Percentiles rank a stretch among this genome's conserved stretches.
Evolutionary conservation across 305 asterid species (phyloP).

Genomic region (Solanum chacoense): DNA sequence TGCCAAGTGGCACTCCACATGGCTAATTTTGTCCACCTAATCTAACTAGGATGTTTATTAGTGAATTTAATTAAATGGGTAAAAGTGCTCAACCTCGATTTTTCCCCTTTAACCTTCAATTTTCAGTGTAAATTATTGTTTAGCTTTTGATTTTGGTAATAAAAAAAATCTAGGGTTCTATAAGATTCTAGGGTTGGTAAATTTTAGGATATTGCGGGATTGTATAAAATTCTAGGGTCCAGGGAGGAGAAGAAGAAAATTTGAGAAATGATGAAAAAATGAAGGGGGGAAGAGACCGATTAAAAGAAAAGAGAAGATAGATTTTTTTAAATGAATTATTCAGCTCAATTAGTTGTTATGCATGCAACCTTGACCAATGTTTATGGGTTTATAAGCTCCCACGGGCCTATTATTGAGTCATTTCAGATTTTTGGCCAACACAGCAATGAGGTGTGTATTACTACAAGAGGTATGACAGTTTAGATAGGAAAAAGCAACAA

Average conservation of each 20-base stretch:
- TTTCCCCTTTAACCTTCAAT: not conserved
- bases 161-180: not conserved
- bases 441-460: not conserved
- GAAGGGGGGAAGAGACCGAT: not conserved
- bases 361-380: not conserved
- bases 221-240: not conserved
- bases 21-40: not conserved
- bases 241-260: not conserved
- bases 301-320: not conserved
- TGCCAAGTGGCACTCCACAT: not conserved
- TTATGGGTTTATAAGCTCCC: not conserved
- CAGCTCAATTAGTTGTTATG: not conserved
- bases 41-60: not conserved
- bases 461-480: not conserved
- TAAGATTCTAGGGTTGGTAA: not conserved
- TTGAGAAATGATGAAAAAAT: not conserved
- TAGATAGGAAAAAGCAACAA: not conserved
- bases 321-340: not conserved
- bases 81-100: not conserved
- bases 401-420: not conserved
- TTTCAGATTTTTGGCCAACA: not conserved
- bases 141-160: not conserved
- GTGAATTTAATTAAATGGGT: not conserved
- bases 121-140: not conserved
- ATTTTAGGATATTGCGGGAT: not conserved